Evolutionary conservation across 108 stramenopile species (phyloP).

Genomic region (Cyclotella cryptica): DNA sequence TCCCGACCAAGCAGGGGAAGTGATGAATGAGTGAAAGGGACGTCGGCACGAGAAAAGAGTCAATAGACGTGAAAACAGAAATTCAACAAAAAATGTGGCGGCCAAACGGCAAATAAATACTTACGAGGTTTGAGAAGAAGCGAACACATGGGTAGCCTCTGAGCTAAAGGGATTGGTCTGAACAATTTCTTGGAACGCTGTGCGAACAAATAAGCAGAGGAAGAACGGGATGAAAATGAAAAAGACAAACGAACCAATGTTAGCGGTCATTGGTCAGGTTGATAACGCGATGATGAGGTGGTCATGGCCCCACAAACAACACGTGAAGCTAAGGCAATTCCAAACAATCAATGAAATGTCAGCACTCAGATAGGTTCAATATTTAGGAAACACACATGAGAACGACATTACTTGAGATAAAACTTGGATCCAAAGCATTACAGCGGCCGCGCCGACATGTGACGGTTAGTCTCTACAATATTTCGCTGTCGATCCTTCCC

Average conservation of each 20-base stretch:
- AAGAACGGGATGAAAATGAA: conserved; percentile 1
- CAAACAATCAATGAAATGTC: no score
- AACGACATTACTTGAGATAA: no score
- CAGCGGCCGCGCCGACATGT: no score
- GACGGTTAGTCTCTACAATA: no score
- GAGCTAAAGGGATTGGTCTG: conserved; percentile 9
- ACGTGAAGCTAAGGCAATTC: background rate
- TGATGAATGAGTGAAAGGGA: background rate
- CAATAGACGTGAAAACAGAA: background rate
- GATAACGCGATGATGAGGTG: background rate
- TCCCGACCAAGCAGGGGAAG: background rate
- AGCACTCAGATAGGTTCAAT: no score
- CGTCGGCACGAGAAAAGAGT: background rate
- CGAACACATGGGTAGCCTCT: conserved; percentile 39
- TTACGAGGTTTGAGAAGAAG: conserved; percentile 44
- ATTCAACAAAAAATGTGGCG: background rate
- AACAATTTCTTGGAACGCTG: conserved; percentile 36
- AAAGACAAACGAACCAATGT: no score
- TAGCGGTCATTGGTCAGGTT: background rate
- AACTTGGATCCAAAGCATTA: no score
- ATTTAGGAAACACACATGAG: no score
- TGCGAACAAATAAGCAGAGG: background rate
- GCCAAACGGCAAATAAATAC: background rate
- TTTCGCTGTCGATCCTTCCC: no score
- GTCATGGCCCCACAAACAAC: no score